These are phyloP conservation scores for Eremothecium cymbalariae DNA, from an alignment of 1,139 yeast species.

Conservation along the genomic window DNA sequence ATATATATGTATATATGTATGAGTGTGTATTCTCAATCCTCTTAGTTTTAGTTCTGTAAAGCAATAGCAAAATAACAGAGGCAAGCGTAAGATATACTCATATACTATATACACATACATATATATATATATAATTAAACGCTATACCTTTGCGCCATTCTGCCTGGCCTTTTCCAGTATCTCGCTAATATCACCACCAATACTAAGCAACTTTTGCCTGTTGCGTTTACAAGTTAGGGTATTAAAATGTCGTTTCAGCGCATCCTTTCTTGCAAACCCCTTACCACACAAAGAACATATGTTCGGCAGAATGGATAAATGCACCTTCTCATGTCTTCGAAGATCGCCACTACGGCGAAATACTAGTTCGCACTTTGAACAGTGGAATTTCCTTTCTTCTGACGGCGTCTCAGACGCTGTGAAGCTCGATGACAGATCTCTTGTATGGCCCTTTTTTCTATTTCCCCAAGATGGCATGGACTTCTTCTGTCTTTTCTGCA, in stretches of 20 bases:
- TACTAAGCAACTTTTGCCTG: slow-evolving; percentile 39
- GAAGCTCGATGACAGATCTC: too few species aligned
- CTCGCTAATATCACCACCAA: slow-evolving; percentile 26
- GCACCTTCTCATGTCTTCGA: slow-evolving; percentile 29
- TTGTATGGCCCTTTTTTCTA: too few species aligned
- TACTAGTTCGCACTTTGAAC: slow-evolving; percentile 26
- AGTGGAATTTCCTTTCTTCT: slow-evolving; percentile 17
- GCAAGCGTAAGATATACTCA: too few species aligned
- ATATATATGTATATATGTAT: too few species aligned
- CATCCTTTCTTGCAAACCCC: slow-evolving; percentile 77
- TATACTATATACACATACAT: too few species aligned
- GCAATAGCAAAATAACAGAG: too few species aligned
- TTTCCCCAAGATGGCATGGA: too few species aligned
- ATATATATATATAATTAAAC: too few species aligned
- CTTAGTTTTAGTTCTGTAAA: too few species aligned
- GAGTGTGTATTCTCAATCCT: too few species aligned
- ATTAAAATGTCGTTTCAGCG: slow-evolving; percentile 62
- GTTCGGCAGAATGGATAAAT: slow-evolving; percentile 31
- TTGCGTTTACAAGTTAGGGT: slow-evolving; percentile 68
- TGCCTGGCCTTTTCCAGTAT: slow-evolving; percentile 23
- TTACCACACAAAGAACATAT: slow-evolving; percentile 69
- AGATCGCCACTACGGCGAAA: slow-evolving; percentile 28
- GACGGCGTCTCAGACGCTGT: slow-evolving; percentile 6
- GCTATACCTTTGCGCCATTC: slow-evolving; percentile 12
- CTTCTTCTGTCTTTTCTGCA: too few species aligned